Evolutionary conservation across 371 early-diverging fungal species (phyloP), one percentile per base, ranked within the genome.

Genomic region (Mortierella polycephala): DNA sequence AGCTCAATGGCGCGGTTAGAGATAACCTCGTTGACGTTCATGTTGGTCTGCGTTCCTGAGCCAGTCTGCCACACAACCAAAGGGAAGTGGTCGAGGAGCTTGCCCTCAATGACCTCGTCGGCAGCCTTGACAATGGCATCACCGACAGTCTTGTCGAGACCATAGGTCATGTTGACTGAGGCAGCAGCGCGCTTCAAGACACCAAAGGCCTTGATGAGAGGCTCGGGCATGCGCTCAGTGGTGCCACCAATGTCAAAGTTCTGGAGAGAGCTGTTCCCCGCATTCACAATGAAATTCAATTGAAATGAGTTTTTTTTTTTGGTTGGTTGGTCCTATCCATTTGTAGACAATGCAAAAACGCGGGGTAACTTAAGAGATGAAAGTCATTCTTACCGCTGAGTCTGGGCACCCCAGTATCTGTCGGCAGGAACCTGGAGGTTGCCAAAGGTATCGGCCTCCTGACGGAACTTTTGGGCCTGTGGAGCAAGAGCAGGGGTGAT

Each of bases 41-140:
- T 97, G 87, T 98, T 96, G 64, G 95, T 90, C 87, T 97, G 97
- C n/a, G 97, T 98, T 59, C 98, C 98, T 21, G 95, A 95, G n/a
- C 98, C 98, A 40, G 98, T 97, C 83, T 97, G 97, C 95, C 93
- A 98, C 44, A 96, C 93, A 30, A 98, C 98, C 59, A 98, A 86
- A 47, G 98, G 98, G 87, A 98, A 98, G 79, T 97, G 96, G 53
- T 93, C 93, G 75, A 88, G 85, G 54, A 95, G 89, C 74, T 90
- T 91, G 50, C 97, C 98, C 30, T 89, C 90, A 62, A 95, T 96
- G 44, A 96, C 96, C 82, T 96, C 95, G 68, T 92, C 88, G 16
- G 94, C 91, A 49, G 97, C 97, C 74, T 91, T 74, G 70, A 94
- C 88, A 65, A 98, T 97, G 39, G 97, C 94, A 14, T 93, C 85